These are phyloP conservation scores for Kitagawia praeruptora DNA, from an alignment of 129 eudicot species.

Conservation along the genomic window DNA sequence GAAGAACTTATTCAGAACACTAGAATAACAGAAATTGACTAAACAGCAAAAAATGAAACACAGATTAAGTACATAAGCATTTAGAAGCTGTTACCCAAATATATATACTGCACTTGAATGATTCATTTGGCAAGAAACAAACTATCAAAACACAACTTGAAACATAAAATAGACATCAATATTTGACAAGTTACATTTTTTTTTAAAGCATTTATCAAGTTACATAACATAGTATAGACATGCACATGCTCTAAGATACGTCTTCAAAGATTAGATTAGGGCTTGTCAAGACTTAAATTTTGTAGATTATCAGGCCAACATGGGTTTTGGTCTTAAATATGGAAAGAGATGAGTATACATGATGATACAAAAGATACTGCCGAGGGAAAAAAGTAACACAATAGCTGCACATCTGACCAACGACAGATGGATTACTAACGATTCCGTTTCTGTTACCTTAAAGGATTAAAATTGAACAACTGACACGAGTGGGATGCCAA, in stretches of 20 bases:
- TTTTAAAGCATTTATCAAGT: no score
- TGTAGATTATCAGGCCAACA: neutral
- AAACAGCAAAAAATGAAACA: neutral
- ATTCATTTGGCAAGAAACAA: neutral
- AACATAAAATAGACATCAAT: neutral
- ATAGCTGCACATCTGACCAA: neutral
- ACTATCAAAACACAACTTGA: neutral
- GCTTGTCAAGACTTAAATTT: neutral
- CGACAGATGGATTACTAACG: no score
- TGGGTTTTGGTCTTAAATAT: neutral
- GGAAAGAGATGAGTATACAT: neutral
- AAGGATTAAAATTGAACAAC: no score
- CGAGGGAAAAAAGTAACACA: neutral
- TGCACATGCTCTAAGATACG: neutral
- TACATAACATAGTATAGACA: neutral
- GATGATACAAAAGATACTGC: neutral
- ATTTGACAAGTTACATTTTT: neutral
- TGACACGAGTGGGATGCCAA: no score
- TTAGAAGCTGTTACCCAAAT: neutral
- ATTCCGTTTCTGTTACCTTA: no score
- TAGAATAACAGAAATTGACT: neutral
- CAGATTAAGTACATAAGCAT: neutral
- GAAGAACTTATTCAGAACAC: neutral
- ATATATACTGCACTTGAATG: neutral
- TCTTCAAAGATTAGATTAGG: neutral